Conservation (phyloP, 257 asterid species). For the Solanum gracilifrons region DNA sequence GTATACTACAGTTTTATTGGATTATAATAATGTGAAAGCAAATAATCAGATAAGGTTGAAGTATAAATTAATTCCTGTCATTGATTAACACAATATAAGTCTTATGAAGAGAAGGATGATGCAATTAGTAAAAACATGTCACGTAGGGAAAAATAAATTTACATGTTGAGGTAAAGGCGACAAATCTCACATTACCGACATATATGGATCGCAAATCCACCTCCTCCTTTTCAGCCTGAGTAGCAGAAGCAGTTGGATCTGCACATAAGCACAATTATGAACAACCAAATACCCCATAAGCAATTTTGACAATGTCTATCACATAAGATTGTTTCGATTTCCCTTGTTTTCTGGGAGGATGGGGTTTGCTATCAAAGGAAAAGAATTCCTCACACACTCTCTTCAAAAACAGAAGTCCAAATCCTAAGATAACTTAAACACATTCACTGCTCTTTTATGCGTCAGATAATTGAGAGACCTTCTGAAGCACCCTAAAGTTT, state of each 20-base stretch:
- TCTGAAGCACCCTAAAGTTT: not conserved
- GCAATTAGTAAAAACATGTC: not conserved
- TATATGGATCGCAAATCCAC: slow-evolving; percentile 77
- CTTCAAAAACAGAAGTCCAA: not conserved
- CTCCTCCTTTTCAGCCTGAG: slow-evolving; percentile 82
- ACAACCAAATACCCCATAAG: not conserved
- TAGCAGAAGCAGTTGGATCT: slow-evolving; percentile 39
- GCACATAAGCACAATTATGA: slow-evolving; percentile 6
- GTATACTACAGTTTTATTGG: not conserved
- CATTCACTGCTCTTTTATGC: not conserved
- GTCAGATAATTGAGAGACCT: not conserved
- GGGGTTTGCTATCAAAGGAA: not conserved
- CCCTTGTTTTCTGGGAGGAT: not conserved
- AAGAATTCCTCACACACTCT: not conserved
- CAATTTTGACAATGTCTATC: not conserved
- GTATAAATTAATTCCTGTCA: not conserved
- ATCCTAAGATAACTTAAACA: not conserved
- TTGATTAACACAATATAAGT: not conserved
- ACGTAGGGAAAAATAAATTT: not conserved
- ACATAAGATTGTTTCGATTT: not conserved
- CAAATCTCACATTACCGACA: slow-evolving; percentile 80
- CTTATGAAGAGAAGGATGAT: not conserved
- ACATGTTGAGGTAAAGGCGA: slow-evolving; percentile 8
- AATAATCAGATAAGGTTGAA: not conserved
- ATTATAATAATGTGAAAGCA: not conserved